These are phyloP conservation scores for Sarocladium strictum DNA, from an alignment of 2,329 filamentous ascomycete genomes.

Conservation along the genomic window DNA sequence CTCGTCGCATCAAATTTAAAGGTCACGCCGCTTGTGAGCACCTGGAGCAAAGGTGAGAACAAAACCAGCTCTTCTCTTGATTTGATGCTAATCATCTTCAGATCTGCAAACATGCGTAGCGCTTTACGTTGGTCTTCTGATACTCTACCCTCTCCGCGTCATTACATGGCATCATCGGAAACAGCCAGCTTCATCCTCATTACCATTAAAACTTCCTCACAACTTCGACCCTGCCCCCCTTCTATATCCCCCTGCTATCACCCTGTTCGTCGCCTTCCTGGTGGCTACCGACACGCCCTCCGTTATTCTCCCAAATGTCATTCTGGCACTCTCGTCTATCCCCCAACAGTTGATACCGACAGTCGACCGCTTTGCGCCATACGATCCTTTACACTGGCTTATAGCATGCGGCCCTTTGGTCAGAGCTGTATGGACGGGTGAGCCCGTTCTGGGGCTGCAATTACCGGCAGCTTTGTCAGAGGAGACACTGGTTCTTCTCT, in stretches of 20 bases:
- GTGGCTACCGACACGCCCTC: slow-evolving; percentile 56
- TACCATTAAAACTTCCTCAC: slow-evolving; percentile 54
- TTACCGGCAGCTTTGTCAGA: slow-evolving; percentile 33
- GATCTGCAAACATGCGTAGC: slow-evolving; percentile 36
- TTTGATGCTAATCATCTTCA: slow-evolving; percentile 17
- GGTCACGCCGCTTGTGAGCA: slow-evolving; percentile 37
- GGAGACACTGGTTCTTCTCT: slow-evolving; percentile 61
- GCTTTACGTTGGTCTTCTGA: slow-evolving; percentile 34
- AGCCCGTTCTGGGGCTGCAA: neutral
- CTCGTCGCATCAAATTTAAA: slow-evolving; percentile 42
- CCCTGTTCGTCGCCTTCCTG: slow-evolving; percentile 70
- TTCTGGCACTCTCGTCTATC: slow-evolving; percentile 73
- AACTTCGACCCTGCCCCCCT: slow-evolving; percentile 88
- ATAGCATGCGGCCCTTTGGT: slow-evolving; percentile 61
- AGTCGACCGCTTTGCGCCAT: slow-evolving; percentile 46
- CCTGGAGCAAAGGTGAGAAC: slow-evolving; percentile 44
- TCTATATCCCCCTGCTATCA: slow-evolving; percentile 76
- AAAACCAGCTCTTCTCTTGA: neutral
- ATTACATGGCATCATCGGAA: slow-evolving; percentile 37
- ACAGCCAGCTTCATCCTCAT: slow-evolving; percentile 27
- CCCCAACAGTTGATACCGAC: slow-evolving; percentile 68
- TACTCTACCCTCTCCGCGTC: slow-evolving; percentile 57
- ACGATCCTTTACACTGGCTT: slow-evolving; percentile 71
- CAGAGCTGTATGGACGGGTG: slow-evolving; percentile 32
- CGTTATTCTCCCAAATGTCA: slow-evolving; percentile 68